Evolutionary conservation across 345 rosid genomes (phyloP).

Genomic region (Eucalyptus melliodora): DNA sequence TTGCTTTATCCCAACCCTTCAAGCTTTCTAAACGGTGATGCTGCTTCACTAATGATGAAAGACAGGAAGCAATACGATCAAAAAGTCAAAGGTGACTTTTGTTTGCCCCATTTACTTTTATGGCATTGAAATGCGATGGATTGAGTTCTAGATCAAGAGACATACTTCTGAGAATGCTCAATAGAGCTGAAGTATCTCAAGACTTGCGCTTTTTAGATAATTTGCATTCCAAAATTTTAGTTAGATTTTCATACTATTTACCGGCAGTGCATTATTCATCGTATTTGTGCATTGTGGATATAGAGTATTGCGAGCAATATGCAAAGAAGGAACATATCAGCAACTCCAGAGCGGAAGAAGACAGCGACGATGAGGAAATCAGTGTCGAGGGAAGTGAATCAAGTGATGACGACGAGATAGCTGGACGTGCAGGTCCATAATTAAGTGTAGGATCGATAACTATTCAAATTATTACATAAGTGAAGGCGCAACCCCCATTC

Average conservation of each 20-base stretch:
- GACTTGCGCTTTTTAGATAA: not conserved
- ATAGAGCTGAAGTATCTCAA: not conserved
- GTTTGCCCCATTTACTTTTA: not conserved
- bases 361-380: conserved; percentile 23
- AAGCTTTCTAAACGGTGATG: conserved; percentile 58
- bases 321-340: conserved; percentile 37
- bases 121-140: not conserved
- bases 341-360: conserved; percentile 20
- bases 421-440: conserved; percentile 47
- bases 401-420: conserved; percentile 45
- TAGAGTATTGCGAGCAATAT: conserved; percentile 50
- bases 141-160: not conserved
- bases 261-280: not conserved
- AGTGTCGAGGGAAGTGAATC: conserved; percentile 28
- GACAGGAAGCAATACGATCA: conserved; percentile 45
- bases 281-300: not conserved
- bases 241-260: not conserved
- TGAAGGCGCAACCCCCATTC: not conserved
- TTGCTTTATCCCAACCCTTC: conserved; percentile 64
- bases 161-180: not conserved
- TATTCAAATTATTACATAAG: not conserved
- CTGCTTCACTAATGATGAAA: conserved; percentile 72
- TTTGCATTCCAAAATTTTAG: not conserved
- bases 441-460: not conserved
- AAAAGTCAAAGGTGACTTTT: conserved; percentile 47